A percentile compares a stretch with the other conserved stretches of the same genome.
Conservation (phyloP, 2,329 filamentous ascomycete genomes). For the Clarireedia monteithiana region DNA sequence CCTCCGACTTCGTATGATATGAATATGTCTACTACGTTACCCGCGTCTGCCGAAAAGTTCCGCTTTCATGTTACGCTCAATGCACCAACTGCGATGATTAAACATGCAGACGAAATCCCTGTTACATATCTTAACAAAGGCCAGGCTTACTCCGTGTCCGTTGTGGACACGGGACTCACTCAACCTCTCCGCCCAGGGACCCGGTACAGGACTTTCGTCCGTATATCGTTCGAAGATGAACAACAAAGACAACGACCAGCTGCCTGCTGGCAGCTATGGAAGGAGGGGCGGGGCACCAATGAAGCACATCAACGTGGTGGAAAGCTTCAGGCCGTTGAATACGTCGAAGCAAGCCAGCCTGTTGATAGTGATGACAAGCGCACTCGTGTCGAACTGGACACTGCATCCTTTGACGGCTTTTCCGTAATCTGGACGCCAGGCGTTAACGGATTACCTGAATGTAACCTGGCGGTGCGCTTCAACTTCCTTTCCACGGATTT, state of each 20-base stretch:
- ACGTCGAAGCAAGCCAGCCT: conserved; percentile 61
- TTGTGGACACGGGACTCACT: conserved; percentile 67
- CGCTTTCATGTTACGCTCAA: conserved; percentile 86
- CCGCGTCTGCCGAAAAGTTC: conserved; percentile 61
- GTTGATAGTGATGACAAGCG: conserved; percentile 56
- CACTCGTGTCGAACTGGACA: conserved; percentile 63
- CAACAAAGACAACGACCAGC: conserved; percentile 79
- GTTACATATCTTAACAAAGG: conserved; percentile 98
- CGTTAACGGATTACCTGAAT: conserved; percentile 61
- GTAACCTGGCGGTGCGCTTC: conserved; percentile 85
- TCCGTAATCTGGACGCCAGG: conserved; percentile 82
- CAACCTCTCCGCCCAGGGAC: conserved; percentile 51
- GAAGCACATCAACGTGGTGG: conserved; percentile 92
- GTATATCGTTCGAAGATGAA: conserved; percentile 96
- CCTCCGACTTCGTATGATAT: conserved; percentile 43
- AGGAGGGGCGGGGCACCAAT: conserved; percentile 90
- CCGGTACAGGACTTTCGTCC: conserved; percentile 81
- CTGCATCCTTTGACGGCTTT: conserved; percentile 86
- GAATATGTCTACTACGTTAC: conserved; percentile 39
- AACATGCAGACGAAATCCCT: conserved; percentile 80
- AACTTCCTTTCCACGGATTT: conserved; percentile 99
- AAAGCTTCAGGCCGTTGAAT: conserved; percentile 90
- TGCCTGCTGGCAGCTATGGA: conserved; percentile 87
- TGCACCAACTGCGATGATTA: conserved; percentile 94
- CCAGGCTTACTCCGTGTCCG: conserved; percentile 81